A percentile compares a stretch with the other conserved stretches of the same genome.
phyloP scores from a whole-genome alignment of 352 stramenopile species.

The Chrysophaeum taylorii region DNA sequence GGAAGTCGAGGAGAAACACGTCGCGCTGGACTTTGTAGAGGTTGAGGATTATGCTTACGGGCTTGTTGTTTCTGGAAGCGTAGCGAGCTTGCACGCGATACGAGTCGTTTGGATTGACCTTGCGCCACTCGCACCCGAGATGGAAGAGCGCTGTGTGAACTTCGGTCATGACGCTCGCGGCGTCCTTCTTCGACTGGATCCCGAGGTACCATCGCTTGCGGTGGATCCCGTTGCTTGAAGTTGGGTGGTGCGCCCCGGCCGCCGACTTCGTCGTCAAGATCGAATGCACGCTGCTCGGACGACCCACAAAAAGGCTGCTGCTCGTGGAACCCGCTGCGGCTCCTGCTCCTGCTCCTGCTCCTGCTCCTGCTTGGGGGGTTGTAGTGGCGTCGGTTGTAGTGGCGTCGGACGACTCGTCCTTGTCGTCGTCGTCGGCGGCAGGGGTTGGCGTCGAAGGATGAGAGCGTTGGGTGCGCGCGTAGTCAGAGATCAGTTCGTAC shows the following conservation, averaged over 20 bases:
- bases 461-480: slow-evolving; percentile 93
- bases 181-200: slow-evolving; percentile 98
- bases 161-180: slow-evolving; percentile 97
- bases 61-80: too few species aligned
- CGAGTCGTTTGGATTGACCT: slow-evolving; percentile 87
- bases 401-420: too few species aligned
- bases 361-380: not conserved
- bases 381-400: too few species aligned
- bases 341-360: not conserved
- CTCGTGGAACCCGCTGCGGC: not conserved
- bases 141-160: slow-evolving; percentile 94
- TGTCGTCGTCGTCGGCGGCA: too few species aligned
- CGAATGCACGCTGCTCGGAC: not conserved
- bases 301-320: not conserved
- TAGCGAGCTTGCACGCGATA: slow-evolving; percentile 89
- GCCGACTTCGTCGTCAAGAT: not conserved
- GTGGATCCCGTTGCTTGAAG: slow-evolving; percentile 46
- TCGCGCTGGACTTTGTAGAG: slow-evolving; percentile 94
- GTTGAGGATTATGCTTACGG: slow-evolving; percentile 89
- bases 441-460: too few species aligned
- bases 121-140: slow-evolving; percentile 91
- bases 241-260: too few species aligned
- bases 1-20: slow-evolving; percentile 98
- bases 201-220: slow-evolving; percentile 92
- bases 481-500: slow-evolving; percentile 92